Evolutionary conservation across 2,329 filamentous ascomycete species (phyloP).

Genomic region (Scortechinia acanthostroma): DNA sequence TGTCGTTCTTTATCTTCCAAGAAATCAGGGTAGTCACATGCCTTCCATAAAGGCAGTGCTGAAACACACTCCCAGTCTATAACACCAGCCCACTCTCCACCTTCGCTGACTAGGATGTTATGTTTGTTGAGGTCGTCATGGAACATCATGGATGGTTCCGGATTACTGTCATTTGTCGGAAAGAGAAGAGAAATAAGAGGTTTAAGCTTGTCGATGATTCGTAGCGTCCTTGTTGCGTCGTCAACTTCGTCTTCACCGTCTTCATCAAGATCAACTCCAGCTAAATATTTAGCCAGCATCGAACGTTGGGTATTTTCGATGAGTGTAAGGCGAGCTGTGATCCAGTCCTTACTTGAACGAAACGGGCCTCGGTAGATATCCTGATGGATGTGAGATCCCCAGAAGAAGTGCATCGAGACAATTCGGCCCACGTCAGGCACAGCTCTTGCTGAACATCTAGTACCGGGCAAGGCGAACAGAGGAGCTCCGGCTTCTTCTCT

Average conservation of each 20-base stretch:
- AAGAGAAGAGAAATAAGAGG: conserved; percentile 20
- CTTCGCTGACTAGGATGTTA: conserved; percentile 29
- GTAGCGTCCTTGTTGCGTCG: conserved; percentile 15
- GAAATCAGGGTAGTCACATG: conserved; percentile 21
- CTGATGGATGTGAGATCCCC: conserved; percentile 16
- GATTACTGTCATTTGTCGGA: conserved; percentile 9
- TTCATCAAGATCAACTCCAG: no score
- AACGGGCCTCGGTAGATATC: conserved; percentile 25
- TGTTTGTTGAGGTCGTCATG: conserved; percentile 24
- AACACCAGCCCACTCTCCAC: conserved; percentile 22
- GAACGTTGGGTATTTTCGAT: conserved; percentile 15
- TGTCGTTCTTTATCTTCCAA: conserved; percentile 16
- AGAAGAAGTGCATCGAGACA: conserved; percentile 22
- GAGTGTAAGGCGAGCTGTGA: conserved; percentile 18
- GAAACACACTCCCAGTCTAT: conserved; percentile 34
- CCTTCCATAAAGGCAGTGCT: conserved; percentile 26
- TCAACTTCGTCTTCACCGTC: conserved; percentile 18
- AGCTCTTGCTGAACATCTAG: no score
- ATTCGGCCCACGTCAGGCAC: no score
- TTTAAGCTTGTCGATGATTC: conserved; percentile 15
- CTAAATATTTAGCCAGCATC: conserved; percentile 9
- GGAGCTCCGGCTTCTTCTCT: conserved; percentile 5
- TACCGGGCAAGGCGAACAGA: conserved; percentile 5
- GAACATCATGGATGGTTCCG: conserved; percentile 21
- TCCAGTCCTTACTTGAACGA: conserved; percentile 25